Conservation (phyloP, 1,139 yeast species). For the Torulaspora globosa region DNA sequence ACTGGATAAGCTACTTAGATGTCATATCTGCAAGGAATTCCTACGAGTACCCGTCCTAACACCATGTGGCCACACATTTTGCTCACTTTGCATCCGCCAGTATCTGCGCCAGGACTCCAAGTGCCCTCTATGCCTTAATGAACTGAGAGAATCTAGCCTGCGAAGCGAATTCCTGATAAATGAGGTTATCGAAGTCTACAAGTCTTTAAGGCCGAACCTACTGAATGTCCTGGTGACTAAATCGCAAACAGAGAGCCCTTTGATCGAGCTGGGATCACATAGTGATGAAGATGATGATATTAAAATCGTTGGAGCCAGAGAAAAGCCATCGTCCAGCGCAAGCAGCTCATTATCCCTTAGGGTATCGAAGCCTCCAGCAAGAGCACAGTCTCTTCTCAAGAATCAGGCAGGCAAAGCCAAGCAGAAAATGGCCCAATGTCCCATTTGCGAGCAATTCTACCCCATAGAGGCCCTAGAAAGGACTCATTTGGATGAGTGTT, state of each 20-base stretch:
- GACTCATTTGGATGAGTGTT: conserved; percentile 68
- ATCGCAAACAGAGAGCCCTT: conserved; percentile 7
- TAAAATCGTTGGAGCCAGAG: conserved; percentile 25
- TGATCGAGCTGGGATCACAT: conserved; percentile 24
- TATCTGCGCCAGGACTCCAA: conserved; percentile 53
- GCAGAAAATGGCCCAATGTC: conserved; percentile 51
- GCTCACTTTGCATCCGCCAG: conserved; percentile 82
- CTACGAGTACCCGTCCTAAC: conserved; percentile 79
- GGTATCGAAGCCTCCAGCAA: conserved; percentile 14
- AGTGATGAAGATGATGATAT: conserved; percentile 32
- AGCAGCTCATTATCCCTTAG: conserved; percentile 3
- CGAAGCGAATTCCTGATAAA: conserved; percentile 68
- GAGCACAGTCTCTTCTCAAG: conserved; percentile 18
- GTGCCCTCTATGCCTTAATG: conserved; percentile 79
- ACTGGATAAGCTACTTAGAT: conserved; percentile 68
- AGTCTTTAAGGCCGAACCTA: conserved; percentile 40
- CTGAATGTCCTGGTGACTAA: conserved; percentile 17
- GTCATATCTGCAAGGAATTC: conserved; percentile 90
- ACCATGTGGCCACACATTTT: conserved; percentile 84
- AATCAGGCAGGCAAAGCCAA: conserved; percentile 9
- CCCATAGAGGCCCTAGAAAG: conserved; percentile 57
- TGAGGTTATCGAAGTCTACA: conserved; percentile 60
- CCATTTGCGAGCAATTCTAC: conserved; percentile 60
- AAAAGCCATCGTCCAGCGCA: conserved; percentile 10
- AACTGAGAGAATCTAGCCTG: conserved; percentile 66